Evolutionary conservation across 371 early-diverging fungal genomes (phyloP).

Genomic region (Dichotomocladium elegans): DNA sequence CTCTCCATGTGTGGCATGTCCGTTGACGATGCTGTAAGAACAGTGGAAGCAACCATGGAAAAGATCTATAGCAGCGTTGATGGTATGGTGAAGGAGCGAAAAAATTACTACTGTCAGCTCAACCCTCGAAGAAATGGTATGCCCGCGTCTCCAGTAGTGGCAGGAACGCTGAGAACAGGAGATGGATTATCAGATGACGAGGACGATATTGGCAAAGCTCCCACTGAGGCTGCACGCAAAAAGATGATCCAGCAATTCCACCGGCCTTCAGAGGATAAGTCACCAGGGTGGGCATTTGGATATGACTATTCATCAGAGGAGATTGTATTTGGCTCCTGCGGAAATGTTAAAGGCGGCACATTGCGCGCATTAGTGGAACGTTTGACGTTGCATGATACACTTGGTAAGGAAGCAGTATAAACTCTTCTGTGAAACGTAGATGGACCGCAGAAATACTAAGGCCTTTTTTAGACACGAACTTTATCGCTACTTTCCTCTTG

Average conservation of each 20-base stretch:
- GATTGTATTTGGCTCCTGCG: conserved; percentile 75
- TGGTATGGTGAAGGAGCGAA: conserved; percentile 39
- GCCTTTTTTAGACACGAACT: conserved; percentile 56
- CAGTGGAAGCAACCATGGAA: conserved; percentile 43
- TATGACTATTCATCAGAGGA: conserved; percentile 70
- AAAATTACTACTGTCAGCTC: conserved; percentile 23
- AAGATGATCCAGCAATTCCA: neutral
- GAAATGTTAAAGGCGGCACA: conserved; percentile 83
- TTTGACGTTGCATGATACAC: conserved; percentile 78
- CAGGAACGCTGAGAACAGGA: too few relatives aligned
- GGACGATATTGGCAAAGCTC: conserved; percentile 54
- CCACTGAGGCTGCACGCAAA: neutral
- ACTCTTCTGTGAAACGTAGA: too few relatives aligned
- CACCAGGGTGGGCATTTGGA: conserved; percentile 29
- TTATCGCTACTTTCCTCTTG: conserved; percentile 79
- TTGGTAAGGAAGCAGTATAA: conserved; percentile 32
- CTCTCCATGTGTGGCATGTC: conserved; percentile 18
- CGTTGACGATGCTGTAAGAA: conserved; percentile 35
- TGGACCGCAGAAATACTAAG: too few relatives aligned
- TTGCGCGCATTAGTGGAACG: conserved; percentile 81
- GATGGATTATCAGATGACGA: conserved; percentile 29
- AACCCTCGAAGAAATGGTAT: conserved; percentile 2
- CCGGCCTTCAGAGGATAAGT: neutral
- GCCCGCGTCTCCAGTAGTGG: neutral
- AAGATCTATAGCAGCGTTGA: conserved; percentile 26